Conservation (phyloP, 352 stramenopile genomes). For the Pythium apleroticum region DNA sequence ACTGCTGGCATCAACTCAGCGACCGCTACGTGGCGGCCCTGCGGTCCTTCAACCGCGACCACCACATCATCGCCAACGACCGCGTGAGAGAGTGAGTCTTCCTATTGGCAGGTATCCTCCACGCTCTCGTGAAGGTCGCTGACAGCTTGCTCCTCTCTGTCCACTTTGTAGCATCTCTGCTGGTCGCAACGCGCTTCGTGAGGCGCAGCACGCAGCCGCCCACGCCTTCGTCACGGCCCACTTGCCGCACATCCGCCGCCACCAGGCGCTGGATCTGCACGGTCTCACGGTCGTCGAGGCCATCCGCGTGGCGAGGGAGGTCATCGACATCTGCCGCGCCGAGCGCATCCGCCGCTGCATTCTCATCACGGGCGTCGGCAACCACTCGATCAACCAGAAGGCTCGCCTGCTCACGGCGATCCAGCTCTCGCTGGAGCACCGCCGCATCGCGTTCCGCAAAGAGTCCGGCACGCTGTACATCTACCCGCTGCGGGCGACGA, state of each 20-base stretch:
- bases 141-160: not conserved
- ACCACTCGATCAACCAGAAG: slow-evolving; percentile 71
- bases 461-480: slow-evolving; percentile 58
- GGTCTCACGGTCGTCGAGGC: slow-evolving; percentile 69
- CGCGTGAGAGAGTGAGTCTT: slow-evolving; percentile 56
- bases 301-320: slow-evolving; percentile 52
- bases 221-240: slow-evolving; percentile 63
- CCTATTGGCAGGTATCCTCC: not conserved
- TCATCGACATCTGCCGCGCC: slow-evolving; percentile 56
- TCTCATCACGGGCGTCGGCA: slow-evolving; percentile 61
- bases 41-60: slow-evolving; percentile 53
- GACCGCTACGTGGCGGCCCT: slow-evolving; percentile 59
- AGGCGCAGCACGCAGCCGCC: slow-evolving; percentile 60
- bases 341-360: slow-evolving; percentile 62
- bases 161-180: slow-evolving; percentile 39
- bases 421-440: slow-evolving; percentile 57
- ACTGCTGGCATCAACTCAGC: slow-evolving; percentile 51
- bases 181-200: slow-evolving; percentile 48
- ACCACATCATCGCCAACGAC: slow-evolving; percentile 52
- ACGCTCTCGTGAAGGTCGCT: not conserved
- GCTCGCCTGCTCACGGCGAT: slow-evolving; percentile 58
- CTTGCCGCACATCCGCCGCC: slow-evolving; percentile 46
- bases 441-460: slow-evolving; percentile 56
- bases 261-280: slow-evolving; percentile 62
- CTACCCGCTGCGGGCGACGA: slow-evolving; percentile 54